These are phyloP conservation scores for Chloris gayana DNA, from an alignment of 176 grass and related monocot genomes.

Conservation along the genomic window DNA sequence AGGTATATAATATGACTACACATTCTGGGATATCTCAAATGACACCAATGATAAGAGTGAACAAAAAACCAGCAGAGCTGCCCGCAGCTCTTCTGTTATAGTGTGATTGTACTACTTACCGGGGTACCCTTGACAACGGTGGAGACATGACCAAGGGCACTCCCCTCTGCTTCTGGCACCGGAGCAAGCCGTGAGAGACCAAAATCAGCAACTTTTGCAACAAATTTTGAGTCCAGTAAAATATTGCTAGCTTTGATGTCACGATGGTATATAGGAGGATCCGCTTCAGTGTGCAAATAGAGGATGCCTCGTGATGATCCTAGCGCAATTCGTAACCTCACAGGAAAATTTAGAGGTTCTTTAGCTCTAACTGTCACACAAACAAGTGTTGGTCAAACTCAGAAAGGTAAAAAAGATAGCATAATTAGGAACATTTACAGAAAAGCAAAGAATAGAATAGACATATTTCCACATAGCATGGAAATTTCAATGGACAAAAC, in stretches of 20 bases:
- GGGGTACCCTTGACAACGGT: conserved; percentile 78
- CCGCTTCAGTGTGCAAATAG: conserved; percentile 69
- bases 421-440: neutral
- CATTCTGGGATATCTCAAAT: neutral
- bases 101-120: conserved; percentile 41
- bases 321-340: conserved; percentile 60
- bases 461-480: too few species aligned
- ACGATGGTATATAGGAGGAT: conserved; percentile 73
- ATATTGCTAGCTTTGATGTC: conserved; percentile 82
- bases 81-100: neutral
- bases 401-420: conserved; percentile 18
- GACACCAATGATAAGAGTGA: neutral
- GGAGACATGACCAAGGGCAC: conserved; percentile 58
- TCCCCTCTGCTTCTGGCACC: conserved; percentile 52
- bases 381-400: conserved; percentile 24
- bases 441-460: neutral
- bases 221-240: conserved; percentile 65
- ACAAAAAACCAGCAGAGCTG: neutral
- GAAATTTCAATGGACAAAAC: too few species aligned
- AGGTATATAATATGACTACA: neutral
- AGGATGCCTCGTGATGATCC: conserved; percentile 66
- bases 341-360: conserved; percentile 58
- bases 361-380: conserved; percentile 57
- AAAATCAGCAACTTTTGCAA: conserved; percentile 80
- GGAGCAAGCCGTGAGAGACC: conserved; percentile 72